Conservation (phyloP, 805 yeast genomes). For the Wickerhamiella nectarea region DNA sequence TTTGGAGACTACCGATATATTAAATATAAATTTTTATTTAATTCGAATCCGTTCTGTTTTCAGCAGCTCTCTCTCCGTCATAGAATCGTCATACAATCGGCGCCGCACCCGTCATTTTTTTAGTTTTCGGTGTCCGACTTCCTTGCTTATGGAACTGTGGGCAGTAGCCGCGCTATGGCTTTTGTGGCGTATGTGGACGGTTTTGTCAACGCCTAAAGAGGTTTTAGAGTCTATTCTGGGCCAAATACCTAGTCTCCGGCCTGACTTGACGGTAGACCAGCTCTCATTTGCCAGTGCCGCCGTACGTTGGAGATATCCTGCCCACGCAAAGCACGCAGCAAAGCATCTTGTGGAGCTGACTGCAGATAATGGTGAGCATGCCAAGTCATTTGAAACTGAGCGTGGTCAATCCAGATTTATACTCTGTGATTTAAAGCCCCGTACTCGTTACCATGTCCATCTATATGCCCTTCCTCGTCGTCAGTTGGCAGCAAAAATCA, state of each 20-base stretch:
- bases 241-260: neutral
- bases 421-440: slow-evolving; percentile 25
- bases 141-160: slow-evolving; percentile 10
- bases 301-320: slow-evolving; percentile 9
- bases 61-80: no score
- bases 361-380: neutral
- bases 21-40: no score
- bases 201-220: slow-evolving; percentile 3
- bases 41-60: no score
- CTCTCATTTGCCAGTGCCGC: slow-evolving; percentile 4
- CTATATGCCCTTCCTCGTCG: slow-evolving; percentile 22
- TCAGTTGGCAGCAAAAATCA: neutral
- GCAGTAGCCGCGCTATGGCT: slow-evolving; percentile 4
- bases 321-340: slow-evolving; percentile 8
- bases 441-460: slow-evolving; percentile 24
- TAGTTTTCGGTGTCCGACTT: no score
- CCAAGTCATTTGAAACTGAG: slow-evolving; percentile 22
- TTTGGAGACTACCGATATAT: no score
- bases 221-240: slow-evolving; percentile 1
- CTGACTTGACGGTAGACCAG: slow-evolving; percentile 7
- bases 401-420: slow-evolving; percentile 24
- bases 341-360: neutral
- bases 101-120: no score
- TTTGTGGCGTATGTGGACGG: slow-evolving; percentile 7
- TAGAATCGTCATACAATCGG: no score